phyloP scores from a whole-genome alignment of 2,329 filamentous ascomycete genomes.

The Colletotrichum sp. region DNA sequence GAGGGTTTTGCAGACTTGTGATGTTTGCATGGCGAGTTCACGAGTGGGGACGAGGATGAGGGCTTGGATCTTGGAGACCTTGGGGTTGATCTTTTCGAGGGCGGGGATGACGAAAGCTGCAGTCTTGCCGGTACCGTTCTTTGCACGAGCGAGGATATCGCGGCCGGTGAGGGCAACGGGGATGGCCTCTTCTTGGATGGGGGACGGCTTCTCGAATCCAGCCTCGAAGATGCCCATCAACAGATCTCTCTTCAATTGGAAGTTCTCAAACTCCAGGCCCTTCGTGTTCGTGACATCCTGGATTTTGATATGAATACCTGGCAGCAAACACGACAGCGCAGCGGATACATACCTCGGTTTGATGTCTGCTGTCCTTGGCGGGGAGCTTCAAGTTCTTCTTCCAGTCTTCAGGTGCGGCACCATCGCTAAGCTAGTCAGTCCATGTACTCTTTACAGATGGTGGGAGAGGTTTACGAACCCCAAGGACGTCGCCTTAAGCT shows the following conservation, averaged over 20 bases:
- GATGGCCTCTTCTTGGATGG: conserved; percentile 99
- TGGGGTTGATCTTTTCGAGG: conserved; percentile 94
- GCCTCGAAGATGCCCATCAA: conserved; percentile 99
- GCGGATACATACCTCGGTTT: conserved; percentile 72
- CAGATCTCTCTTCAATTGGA: conserved; percentile 91
- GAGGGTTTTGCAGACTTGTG: conserved; percentile 97
- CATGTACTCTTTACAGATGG: neutral
- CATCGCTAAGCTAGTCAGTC: conserved; percentile 51
- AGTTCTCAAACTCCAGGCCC: conserved; percentile 96
- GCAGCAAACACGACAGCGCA: neutral
- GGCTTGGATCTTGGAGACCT: conserved; percentile 94
- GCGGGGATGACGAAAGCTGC: conserved; percentile 97
- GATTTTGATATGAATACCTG: neutral
- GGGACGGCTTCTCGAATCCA: conserved; percentile 97
- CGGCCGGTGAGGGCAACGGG: conserved; percentile 93
- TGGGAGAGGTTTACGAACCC: conserved; percentile 34
- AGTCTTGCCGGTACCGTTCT: conserved; percentile 98
- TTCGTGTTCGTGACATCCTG: conserved; percentile 98
- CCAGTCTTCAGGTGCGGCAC: conserved; percentile 68
- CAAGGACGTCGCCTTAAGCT: conserved; percentile 46
- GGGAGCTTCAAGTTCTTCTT: conserved; percentile 76
- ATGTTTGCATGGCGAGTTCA: conserved; percentile 97
- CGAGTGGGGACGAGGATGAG: conserved; percentile 95
- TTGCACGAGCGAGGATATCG: conserved; percentile 94
- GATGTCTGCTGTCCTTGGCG: conserved; percentile 75